Evolutionary conservation across 2,329 filamentous ascomycete genomes (phyloP), one percentile per base, ranked within the genome.

Genomic region (Elsinoe ampelina): DNA sequence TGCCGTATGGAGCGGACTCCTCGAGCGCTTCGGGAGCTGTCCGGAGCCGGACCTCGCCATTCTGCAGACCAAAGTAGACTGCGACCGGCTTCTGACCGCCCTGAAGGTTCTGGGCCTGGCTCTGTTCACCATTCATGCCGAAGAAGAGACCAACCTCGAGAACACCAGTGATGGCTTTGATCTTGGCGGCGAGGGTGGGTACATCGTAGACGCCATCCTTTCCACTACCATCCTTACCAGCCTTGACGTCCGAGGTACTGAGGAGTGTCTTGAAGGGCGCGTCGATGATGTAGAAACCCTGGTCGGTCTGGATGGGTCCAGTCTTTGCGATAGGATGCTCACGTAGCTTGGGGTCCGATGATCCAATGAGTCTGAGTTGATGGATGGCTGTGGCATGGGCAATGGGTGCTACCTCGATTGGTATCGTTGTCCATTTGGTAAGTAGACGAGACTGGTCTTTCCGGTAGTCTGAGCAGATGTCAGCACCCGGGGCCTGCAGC

Each of bases 41-140:
- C 2, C 54, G 54, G 39, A 73, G 66, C 59, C 70, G 63, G 11
- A 77, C 73, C 57, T 67, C 72, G 10, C 76, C 76, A 60, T 77
- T 87, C 43, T 86, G 81, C 82, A 93, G 87, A 35, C 93, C 93
- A 72, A 97, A 98, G 74, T 97, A 98, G 20, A 89, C 91, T 26
- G 90, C 90, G 11, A 96, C 80, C 0, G 93, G 93, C 74, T 92
- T 95, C 74, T 96, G 89, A 0, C 88, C 90, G 48, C 87, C 85
- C 48, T 82, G 73, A 55, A 78, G 75, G 58, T 79, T 75, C 56
- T 79, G 75, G 41, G 80, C 80, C 59, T 72, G 68, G 34, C 82
- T 80, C 69, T 95, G 78, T 13, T 81, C 75, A 0, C 92, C 92
- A 59, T 92, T 91, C 65, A 84, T 68, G 2, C 92, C 92, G 41